Evolutionary conservation across 345 rosid species (phyloP), one percentile per base, ranked within the genome.

Genomic region (Anastatica hierochuntica): DNA sequence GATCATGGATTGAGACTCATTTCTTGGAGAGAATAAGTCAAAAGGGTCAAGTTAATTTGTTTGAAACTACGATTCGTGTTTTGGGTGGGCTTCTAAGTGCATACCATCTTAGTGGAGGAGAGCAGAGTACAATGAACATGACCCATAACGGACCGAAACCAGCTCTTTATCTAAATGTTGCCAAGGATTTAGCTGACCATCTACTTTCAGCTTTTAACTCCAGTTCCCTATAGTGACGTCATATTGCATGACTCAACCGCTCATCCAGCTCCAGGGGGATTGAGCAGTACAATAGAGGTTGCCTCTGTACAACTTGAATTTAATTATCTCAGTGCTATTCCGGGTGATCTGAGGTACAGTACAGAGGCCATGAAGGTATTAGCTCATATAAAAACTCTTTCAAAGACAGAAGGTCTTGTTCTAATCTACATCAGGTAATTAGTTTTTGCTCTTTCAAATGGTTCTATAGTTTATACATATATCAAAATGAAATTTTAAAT

Each of bases 31-130:
- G 87, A 66, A 92, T 92, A 56, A 73, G 69, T 31, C 74, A 78
- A 54, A 92, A 92, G 64, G 98, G 94, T 44, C 95, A 92, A 77
- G 95, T 92, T 59, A 92, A 92, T 73, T 69, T 92, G 66, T 92
- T 92, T 70, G 98, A 92, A 73, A 92, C 97, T n/a, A 85, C 97
- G 7, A 92, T 92, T 20, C 95, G 97, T 44, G 85, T 92, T 54
- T 58, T 92, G 68, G 98, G 98, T 61, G 98, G 98, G 56, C 94
- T 92, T 52, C 69, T 92, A 67, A 92, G 98, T 77, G 98, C 98
- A 23, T 88, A 77, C 77, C 96, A 92, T 78, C 68, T 92, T 55
- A 88, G 94, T 70, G 90, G 95, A 55, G 86, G 90, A 47, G 86
- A 75, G 30, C 75, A 69, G 55, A 80, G 77, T 47, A 21, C 30